Percentiles rank a stretch among this genome's conserved stretches.
These are phyloP conservation scores for Lolium multiflorum DNA, from an alignment of 176 grass and related monocot genomes.

Conservation along the genomic window DNA sequence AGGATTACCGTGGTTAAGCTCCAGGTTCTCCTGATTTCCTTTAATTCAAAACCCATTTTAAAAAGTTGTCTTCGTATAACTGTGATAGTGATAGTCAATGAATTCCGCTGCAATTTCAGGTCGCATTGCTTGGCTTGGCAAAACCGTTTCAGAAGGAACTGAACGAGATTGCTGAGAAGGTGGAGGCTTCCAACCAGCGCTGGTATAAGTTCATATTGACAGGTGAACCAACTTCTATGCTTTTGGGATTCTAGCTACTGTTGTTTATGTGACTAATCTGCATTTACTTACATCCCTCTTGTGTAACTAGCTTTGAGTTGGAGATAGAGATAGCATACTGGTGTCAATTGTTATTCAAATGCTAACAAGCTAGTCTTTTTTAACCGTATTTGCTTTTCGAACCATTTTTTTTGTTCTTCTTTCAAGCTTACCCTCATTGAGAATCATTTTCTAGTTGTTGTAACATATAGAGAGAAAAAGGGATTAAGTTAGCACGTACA, in stretches of 20 bases:
- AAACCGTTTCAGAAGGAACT: conserved; percentile 45
- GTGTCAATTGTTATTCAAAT: background rate
- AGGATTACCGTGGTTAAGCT: conserved; percentile 43
- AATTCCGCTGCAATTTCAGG: background rate
- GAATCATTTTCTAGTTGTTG: background rate
- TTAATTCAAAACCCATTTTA: background rate
- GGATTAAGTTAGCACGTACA: background rate
- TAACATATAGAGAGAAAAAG: background rate
- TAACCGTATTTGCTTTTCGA: too few species aligned
- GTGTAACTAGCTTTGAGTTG: background rate
- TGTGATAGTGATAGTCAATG: background rate
- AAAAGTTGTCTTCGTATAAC: background rate
- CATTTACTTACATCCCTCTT: background rate
- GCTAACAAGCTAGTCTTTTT: background rate
- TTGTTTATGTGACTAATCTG: background rate
- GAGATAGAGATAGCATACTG: background rate
- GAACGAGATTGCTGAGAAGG: conserved; percentile 46
- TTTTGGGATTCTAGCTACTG: background rate
- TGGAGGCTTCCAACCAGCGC: conserved; percentile 28
- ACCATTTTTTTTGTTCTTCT: too few species aligned
- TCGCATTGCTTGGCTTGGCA: conserved; percentile 30
- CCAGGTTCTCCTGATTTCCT: conserved; percentile 17
- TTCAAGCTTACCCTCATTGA: too few species aligned
- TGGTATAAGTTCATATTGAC: conserved; percentile 51
- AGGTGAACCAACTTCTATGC: background rate